These are phyloP conservation scores for Acer yangbiense DNA, from an alignment of 345 rosid species.

Conservation along the genomic window DNA sequence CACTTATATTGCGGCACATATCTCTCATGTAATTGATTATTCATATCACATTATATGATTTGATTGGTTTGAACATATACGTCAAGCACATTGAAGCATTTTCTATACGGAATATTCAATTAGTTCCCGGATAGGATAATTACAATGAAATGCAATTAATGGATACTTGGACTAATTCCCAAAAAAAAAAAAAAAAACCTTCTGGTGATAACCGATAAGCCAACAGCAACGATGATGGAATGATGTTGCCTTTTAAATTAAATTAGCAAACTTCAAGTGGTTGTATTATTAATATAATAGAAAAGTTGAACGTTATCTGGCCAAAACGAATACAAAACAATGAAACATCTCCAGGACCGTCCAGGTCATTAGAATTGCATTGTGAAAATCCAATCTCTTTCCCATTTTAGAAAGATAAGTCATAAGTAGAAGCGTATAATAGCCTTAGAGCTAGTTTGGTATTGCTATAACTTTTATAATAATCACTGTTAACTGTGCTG, in stretches of 20 bases:
- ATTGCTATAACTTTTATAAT: too few relatives aligned
- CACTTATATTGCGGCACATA: too few relatives aligned
- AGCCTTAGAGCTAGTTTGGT: too few relatives aligned
- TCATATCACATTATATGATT: too few relatives aligned
- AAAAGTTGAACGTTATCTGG: background rate
- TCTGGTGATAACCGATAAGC: background rate
- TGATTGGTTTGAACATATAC: too few relatives aligned
- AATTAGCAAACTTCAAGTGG: background rate
- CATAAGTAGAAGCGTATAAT: background rate
- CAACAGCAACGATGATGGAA: background rate
- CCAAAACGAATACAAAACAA: background rate
- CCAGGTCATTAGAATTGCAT: background rate
- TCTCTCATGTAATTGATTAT: too few relatives aligned
- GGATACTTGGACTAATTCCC: background rate
- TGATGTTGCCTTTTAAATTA: background rate
- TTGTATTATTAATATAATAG: background rate
- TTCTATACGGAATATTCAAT: too few relatives aligned
- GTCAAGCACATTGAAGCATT: too few relatives aligned
- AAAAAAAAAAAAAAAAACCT: background rate
- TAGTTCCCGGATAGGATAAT: too few relatives aligned
- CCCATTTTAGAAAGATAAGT: background rate
- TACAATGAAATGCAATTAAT: background rate
- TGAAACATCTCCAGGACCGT: background rate
- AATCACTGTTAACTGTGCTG: too few relatives aligned
- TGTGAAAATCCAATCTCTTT: background rate